Conservation (phyloP, 2,329 filamentous ascomycete genomes). For the Fusarium sp. region DNA sequence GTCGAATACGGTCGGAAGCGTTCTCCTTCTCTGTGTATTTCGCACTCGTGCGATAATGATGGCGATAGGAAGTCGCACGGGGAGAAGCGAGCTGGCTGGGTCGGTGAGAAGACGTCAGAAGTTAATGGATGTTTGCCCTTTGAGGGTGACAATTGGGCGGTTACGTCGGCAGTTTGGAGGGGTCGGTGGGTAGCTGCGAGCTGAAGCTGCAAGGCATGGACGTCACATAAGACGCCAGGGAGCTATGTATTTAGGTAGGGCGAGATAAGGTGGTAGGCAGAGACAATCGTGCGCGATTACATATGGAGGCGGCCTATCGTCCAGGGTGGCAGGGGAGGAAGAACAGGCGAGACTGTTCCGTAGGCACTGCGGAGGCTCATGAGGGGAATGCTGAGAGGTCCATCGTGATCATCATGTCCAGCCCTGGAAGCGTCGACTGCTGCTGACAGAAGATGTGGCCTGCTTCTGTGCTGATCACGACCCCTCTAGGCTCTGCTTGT, state of each 20-base stretch:
- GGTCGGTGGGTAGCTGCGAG: conserved; percentile 25
- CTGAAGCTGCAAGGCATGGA: conserved; percentile 1
- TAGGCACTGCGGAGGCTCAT: conserved; percentile 11
- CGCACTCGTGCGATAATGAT: too few species aligned
- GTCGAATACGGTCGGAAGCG: neutral
- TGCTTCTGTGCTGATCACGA: conserved; percentile 42
- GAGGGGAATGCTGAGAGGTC: conserved; percentile 9
- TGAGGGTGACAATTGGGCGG: conserved; percentile 21
- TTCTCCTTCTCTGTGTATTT: neutral
- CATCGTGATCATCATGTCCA: conserved; percentile 29
- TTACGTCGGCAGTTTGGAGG: conserved; percentile 31
- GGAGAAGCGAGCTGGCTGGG: conserved; percentile 1
- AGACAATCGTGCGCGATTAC: too few species aligned
- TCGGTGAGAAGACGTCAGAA: conserved; percentile 25
- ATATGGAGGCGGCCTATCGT: neutral
- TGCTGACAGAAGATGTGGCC: conserved; percentile 32
- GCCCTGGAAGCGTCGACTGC: conserved; percentile 15
- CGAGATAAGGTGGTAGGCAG: neutral
- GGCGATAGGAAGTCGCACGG: too few species aligned
- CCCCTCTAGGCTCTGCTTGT: conserved; percentile 16
- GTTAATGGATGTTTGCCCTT: conserved; percentile 20
- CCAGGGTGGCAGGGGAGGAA: neutral
- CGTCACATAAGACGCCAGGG: too few species aligned
- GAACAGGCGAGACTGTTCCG: conserved; percentile 1
- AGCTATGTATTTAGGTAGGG: neutral